Evolutionary conservation across 2,329 filamentous ascomycete genomes (phyloP), one percentile per base, ranked within the genome.

Genomic region (Allantophomopsis cytisporea): DNA sequence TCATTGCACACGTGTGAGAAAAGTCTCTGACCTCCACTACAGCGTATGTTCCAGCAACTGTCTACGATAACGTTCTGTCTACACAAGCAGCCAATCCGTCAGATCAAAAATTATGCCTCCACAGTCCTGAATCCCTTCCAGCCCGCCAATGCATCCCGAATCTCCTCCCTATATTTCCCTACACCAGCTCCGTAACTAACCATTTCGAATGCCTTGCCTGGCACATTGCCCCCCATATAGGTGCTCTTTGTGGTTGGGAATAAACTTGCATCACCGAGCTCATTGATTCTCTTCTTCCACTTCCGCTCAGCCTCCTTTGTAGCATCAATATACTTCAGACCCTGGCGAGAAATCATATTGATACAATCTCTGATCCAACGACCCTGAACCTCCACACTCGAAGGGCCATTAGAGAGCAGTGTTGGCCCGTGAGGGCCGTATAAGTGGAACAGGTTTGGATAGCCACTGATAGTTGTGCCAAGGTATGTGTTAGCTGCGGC

Each of bases 371-470:
- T 41, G 20, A 64, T 54, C 54, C 55, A 63, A 31, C 58, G 43
- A 1, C 57, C 57, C 41, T 64, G 60, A 13, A 57, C 16, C 46
- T 63, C 54, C 8, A 55, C 54, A 37, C 55, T 60, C 0, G 55
- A 55, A 4, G 60, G 60, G 1, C 57, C 60, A 38, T 62, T 62
- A 45, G 51, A 38, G 37, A 61, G 42, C 0, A 54, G 49, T 1
- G 57, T 57, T 8, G 59, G 60, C 12, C 14, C 52, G 34, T 62
- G 59, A 1, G 60, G 60, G 0, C 58, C 58, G 37, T 57, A 59
- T 4, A 45, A 49, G 38, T 63, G 62, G 54, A 68, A 64, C 50
- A 66, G 54, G 36, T 69, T 68, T 1, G 63, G 61, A 44, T 64
- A 63, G 13, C 57, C 56, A 15, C 53, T 45, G 17, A 61, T 54